These are phyloP conservation scores for Amanita pallidorosea DNA, from an alignment of 768 basidiomycete genomes.

Conservation along the genomic window DNA sequence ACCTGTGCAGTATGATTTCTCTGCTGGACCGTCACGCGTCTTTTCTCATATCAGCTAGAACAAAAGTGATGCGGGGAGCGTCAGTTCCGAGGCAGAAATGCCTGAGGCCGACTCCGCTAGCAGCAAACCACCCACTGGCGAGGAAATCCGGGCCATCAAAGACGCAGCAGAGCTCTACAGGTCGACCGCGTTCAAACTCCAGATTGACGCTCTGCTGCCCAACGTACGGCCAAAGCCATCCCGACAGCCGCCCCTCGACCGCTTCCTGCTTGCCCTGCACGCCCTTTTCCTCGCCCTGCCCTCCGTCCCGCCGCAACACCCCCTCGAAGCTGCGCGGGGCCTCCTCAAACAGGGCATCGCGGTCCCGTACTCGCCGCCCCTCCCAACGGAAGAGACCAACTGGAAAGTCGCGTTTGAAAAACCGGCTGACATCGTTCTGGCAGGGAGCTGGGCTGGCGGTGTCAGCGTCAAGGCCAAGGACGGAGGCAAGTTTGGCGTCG, in stretches of 20 bases:
- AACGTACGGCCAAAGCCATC: slow-evolving; percentile 60
- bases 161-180: slow-evolving; percentile 66
- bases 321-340: slow-evolving; percentile 49
- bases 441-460: slow-evolving; percentile 83
- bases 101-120: slow-evolving; percentile 20
- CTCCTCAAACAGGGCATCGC: slow-evolving; percentile 44
- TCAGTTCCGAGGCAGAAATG: background rate
- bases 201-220: slow-evolving; percentile 77
- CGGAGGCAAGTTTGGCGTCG: slow-evolving; percentile 54
- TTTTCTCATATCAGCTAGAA: slow-evolving; percentile 2
- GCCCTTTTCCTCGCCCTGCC: slow-evolving; percentile 51
- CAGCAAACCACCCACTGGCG: slow-evolving; percentile 52
- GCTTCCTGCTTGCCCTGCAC: slow-evolving; percentile 60
- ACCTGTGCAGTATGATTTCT: slow-evolving; percentile 7
- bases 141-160: slow-evolving; percentile 61
- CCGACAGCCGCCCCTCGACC: slow-evolving; percentile 47
- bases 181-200: slow-evolving; percentile 73
- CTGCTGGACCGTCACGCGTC: background rate
- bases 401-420: slow-evolving; percentile 82
- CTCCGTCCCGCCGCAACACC: slow-evolving; percentile 46
- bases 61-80: slow-evolving; percentile 5
- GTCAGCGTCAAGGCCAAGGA: slow-evolving; percentile 65
- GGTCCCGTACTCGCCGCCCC: slow-evolving; percentile 60
- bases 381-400: slow-evolving; percentile 69
- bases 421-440: slow-evolving; percentile 66